Percentiles rank a stretch among this genome's conserved stretches.
Evolutionary conservation across 2,329 filamentous ascomycete genomes (phyloP).

Genomic region (Domatiomyces catenatus): DNA sequence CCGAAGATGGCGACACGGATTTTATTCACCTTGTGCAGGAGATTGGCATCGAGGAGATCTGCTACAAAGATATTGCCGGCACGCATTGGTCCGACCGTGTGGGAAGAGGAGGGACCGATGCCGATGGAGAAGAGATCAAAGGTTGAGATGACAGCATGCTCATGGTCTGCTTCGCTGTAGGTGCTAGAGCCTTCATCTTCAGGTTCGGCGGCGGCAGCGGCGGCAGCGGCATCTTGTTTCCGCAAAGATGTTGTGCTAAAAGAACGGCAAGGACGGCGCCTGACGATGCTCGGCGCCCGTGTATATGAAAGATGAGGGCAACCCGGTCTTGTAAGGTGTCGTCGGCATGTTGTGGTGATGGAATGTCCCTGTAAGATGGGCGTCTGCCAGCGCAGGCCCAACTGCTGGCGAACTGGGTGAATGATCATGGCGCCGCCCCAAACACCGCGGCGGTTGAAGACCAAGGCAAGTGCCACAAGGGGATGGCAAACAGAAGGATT

Average conservation of each 20-base stretch:
- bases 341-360: neutral
- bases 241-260: conserved; percentile 1
- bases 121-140: conserved; percentile 16
- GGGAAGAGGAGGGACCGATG: conserved; percentile 13
- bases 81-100: conserved; percentile 14
- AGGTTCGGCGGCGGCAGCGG: too few relatives aligned
- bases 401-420: neutral
- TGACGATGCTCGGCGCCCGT: neutral
- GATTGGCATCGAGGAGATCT: conserved; percentile 9
- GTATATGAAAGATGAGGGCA: neutral
- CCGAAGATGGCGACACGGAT: conserved; percentile 12
- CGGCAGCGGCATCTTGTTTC: conserved; percentile 1
- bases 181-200: conserved; percentile 5
- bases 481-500: neutral
- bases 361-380: neutral
- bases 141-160: conserved; percentile 14
- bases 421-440: neutral
- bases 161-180: conserved; percentile 7
- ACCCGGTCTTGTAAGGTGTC: neutral
- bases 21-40: conserved; percentile 7
- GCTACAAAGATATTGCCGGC: conserved; percentile 14
- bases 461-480: neutral
- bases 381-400: conserved; percentile 1
- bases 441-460: neutral
- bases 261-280: neutral